phyloP scores from a whole-genome alignment of 108 stramenopile genomes.

The Fistulifera pelliculosa region DNA sequence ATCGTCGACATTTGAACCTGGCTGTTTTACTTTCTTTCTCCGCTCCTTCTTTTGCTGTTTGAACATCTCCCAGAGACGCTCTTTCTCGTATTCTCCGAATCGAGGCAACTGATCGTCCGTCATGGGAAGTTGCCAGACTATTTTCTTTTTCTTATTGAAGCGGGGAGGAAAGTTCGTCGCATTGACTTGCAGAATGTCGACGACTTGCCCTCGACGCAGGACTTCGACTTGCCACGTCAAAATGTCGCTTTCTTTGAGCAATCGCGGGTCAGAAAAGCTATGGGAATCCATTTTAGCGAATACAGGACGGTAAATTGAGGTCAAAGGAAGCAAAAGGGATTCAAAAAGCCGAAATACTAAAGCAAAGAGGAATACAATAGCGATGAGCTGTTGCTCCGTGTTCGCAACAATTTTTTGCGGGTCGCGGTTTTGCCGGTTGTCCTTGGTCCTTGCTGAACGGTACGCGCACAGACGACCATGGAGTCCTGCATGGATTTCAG shows the following conservation, averaged over 20 bases:
- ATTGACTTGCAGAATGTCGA: constrained; percentile 35
- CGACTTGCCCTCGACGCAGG: constrained; percentile 34
- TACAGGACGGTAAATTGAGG: too few species aligned
- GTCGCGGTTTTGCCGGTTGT: too few species aligned
- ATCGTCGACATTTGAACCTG: too few species aligned
- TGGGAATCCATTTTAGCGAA: constrained; percentile 52
- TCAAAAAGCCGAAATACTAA: too few species aligned
- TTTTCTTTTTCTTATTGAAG: constrained; percentile 51
- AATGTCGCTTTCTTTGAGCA: constrained; percentile 13
- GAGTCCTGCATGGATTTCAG: too few species aligned
- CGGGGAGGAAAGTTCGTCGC: constrained; percentile 55
- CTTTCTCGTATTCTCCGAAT: constrained; percentile 63
- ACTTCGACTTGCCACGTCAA: constrained; percentile 72
- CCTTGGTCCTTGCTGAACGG: too few species aligned
- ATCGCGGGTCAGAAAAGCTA: constrained; percentile 59
- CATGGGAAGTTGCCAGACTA: constrained; percentile 65
- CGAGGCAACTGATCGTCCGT: constrained; percentile 29
- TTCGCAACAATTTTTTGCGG: too few species aligned
- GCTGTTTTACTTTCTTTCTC: constrained; percentile 26
- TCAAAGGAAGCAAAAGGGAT: too few species aligned
- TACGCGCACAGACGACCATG: too few species aligned
- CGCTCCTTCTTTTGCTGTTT: constrained; percentile 65
- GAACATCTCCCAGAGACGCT: constrained; percentile 66
- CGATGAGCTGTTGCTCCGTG: too few species aligned
- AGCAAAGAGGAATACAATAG: too few species aligned